Evolutionary conservation across 2,329 filamentous ascomycete species (phyloP).

Genomic region (Colletotrichum spaethianum): DNA sequence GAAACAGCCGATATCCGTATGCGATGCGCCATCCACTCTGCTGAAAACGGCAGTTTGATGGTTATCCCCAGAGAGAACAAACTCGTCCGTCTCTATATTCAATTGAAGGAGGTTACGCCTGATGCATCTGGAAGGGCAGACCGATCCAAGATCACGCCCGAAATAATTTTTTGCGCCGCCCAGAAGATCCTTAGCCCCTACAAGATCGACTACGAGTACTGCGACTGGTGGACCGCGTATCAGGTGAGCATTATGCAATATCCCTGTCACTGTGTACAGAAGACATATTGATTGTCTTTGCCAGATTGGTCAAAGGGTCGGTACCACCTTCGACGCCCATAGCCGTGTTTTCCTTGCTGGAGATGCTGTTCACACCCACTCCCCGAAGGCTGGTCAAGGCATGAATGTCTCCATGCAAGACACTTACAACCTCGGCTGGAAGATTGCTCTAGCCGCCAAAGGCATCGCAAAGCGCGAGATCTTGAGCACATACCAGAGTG

Average conservation of each 20-base stretch:
- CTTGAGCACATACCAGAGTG: constrained; percentile 64
- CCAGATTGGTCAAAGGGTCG: constrained; percentile 77
- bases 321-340: constrained; percentile 67
- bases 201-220: constrained; percentile 73
- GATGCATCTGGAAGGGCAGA: constrained; percentile 64
- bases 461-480: constrained; percentile 59
- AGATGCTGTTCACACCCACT: constrained; percentile 72
- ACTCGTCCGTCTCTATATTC: constrained; percentile 76
- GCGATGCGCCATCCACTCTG: constrained; percentile 71
- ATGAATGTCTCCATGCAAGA: constrained; percentile 84
- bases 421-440: constrained; percentile 71
- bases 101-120: constrained; percentile 65
- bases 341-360: constrained; percentile 79
- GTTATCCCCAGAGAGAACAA: constrained; percentile 75
- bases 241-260: constrained; percentile 57
- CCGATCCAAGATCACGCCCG: constrained; percentile 72
- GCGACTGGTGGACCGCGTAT: constrained; percentile 78
- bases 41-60: constrained; percentile 71
- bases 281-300: constrained; percentile 53
- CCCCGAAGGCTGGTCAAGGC: constrained; percentile 77
- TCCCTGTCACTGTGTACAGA: constrained; percentile 43
- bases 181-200: constrained; percentile 77
- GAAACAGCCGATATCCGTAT: constrained; percentile 65
- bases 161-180: constrained; percentile 73
- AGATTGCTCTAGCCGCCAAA: constrained; percentile 63